Conservation (phyloP, 148 eudicot genomes). For the Pharnaceum exiguum region DNA sequence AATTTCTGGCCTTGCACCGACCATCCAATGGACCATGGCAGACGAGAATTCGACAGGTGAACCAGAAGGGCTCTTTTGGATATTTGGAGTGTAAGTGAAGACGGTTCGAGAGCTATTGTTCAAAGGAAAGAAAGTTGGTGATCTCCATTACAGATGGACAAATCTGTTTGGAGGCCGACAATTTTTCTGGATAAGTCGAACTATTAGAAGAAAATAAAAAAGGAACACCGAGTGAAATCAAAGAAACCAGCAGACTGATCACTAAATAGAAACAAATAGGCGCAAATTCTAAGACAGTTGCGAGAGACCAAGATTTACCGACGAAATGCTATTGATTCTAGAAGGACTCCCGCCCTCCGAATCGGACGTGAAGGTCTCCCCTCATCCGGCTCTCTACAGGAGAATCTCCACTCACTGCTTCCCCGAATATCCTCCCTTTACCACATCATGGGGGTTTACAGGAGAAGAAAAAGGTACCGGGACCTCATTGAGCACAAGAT, state of each 20-base stretch:
- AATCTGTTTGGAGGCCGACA: conserved; percentile 1
- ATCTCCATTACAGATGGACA: background rate
- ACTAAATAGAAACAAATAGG: background rate
- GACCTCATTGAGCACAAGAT: no score
- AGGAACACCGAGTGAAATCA: background rate
- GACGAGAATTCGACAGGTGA: no score
- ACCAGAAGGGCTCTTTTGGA: no score
- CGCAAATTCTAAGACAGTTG: background rate
- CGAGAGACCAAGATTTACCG: no score
- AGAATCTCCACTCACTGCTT: conserved; percentile 21
- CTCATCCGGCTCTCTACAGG: conserved; percentile 16
- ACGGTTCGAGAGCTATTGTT: conserved; percentile 2
- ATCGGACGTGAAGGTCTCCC: conserved; percentile 18
- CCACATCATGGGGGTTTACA: conserved; percentile 28
- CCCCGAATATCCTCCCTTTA: conserved; percentile 23
- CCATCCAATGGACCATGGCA: conserved; percentile 29
- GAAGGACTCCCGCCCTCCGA: conserved; percentile 14
- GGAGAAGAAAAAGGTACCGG: no score
- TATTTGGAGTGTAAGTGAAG: conserved; percentile 1
- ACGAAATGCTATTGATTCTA: no score
- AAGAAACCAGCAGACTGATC: conserved; percentile 3
- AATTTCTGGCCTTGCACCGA: conserved; percentile 30
- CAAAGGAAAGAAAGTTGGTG: conserved; percentile 8
- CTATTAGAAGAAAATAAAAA: background rate
- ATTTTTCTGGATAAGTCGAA: conserved; percentile 13